Evolutionary conservation across 176 grass and related monocot species (phyloP), one percentile per base, ranked within the genome.

Genomic region (Oryza officinalis): DNA sequence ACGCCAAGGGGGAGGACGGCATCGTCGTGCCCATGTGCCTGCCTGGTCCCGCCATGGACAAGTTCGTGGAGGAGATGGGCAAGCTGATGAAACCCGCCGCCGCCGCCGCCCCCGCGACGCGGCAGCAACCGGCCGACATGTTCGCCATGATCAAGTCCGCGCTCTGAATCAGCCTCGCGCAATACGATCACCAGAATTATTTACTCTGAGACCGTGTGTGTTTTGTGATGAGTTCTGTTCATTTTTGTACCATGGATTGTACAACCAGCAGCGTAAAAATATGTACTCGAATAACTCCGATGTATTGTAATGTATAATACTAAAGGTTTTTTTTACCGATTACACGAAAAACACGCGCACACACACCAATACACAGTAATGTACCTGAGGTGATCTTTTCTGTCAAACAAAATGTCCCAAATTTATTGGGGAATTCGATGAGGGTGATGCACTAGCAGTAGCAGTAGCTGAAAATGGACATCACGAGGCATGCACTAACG

Each of bases 11-110:
- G 0, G 86, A 94, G 88, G 63, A 92, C 1, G 90, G 90, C 65
- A 87, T 92, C 76, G 46, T 91, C 20, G 79, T 92, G 17, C 92
- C 88, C 6, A 73, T 94, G 86, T 97, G 84, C 88, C 83, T 97
- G 67, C 95, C 95, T 0, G 88, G 72, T 0, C 84, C 81, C 0
- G 90, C 90, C 76, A 94, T 97, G 95, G 75, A 89, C 2, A 94
- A 27, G 84, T 91, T 94, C 67, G 69, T 64, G 18, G 9, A 60
- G 37, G 92, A 94, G 79, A 86, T 94, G 65, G 61, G 26, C 12
- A 88, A 82, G 37, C 67, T 97, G 75, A 66, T 94, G 12, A 37
- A 8, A 61, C 76, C 85, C 33, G 81, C 90, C 13, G 27, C 32
- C 54, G 35, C 61, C 50, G 23, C 71, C 35, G 6, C 10, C 20